Evolutionary conservation across 106 monocot genomes (phyloP), one percentile per base, ranked within the genome.

Genomic region (Vanilla planifolia): DNA sequence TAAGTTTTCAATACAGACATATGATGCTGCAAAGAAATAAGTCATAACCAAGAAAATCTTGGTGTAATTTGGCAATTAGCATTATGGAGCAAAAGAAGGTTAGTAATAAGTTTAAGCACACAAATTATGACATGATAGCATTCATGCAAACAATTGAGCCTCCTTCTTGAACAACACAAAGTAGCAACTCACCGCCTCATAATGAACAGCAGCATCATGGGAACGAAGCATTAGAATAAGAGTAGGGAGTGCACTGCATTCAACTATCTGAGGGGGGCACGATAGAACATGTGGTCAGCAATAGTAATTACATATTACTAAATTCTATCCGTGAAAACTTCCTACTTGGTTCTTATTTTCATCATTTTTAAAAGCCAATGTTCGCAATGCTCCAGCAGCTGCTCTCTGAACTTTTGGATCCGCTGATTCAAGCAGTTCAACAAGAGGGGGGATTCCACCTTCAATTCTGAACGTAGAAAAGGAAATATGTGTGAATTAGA

Each of bases 281-380:
- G 39, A 14, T 19, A 9, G 48, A 43, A 22, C 30, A 16, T 8
- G 15, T 1, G 48, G 42, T 36, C 11, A 64, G 33, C 39, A 51
- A 36, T 26, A 20, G 10, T 20, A 14, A 16, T 48, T 21, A 37
- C 20, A 13, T 23, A 33, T 3, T 55, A 44, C 8, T 0, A 33
- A 48, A 15, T 22, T 44, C 17, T 8, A 20, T n/a, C 27, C 16
- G 34, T 17, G 55, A 5, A 68, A 55, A 52, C 4, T 43, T 57
- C 70, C 70, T 10, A 92, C 98, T 85, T 85, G 81, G 68, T 75
- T 88, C 74, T 98, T 98, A 65, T 98, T 98, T 67, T 92, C 92
- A 69, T 98, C 98, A 62, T 98, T 98, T 80, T 98, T 98, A 64
- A 98, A 98, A 76, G 98, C 98, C 29, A 98, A 60, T 15, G 98